A percentile compares a stretch with the other conserved stretches of the same genome.
phyloP scores from a whole-genome alignment of 2,329 filamentous ascomycete genomes.

The Hortaea sp. region DNA sequence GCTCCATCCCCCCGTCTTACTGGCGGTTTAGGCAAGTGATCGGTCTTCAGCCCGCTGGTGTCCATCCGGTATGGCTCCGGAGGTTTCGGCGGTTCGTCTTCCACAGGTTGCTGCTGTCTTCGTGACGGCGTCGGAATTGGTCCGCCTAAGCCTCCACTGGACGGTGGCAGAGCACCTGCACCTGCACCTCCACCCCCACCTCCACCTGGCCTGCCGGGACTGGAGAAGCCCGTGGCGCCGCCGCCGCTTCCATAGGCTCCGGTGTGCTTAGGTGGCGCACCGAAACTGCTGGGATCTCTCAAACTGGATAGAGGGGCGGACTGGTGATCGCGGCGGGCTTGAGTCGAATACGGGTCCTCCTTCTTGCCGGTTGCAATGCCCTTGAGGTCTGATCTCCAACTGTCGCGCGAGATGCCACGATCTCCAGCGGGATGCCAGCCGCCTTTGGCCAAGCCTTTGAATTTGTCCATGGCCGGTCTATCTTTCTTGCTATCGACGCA shows the following conservation, averaged over 20 bases:
- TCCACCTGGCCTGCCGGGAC: constrained; percentile 15
- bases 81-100: constrained; percentile 31
- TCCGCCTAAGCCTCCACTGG: constrained; percentile 33
- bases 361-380: constrained; percentile 39
- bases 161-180: constrained; percentile 25
- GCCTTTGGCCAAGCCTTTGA: constrained; percentile 34
- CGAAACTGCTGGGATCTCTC: constrained; percentile 63
- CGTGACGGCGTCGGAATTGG: constrained; percentile 28
- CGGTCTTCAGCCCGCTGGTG: constrained; percentile 60
- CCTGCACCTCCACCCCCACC: constrained; percentile 33
- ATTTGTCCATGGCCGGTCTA: constrained; percentile 16
- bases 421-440: constrained; percentile 39
- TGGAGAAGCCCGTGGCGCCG: constrained; percentile 1
- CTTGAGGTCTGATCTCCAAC: constrained; percentile 35
- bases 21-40: constrained; percentile 62
- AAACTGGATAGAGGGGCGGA: constrained; percentile 58
- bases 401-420: constrained; percentile 42
- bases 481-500: too few relatives aligned
- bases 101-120: constrained; percentile 25
- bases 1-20: constrained; percentile 33
- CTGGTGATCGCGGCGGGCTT: constrained; percentile 40
- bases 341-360: constrained; percentile 24
- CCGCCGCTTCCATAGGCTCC: constrained; percentile 34
- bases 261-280: constrained; percentile 64
- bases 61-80: constrained; percentile 59